These are phyloP conservation scores for Pleurotus sapidus DNA, from an alignment of 768 basidiomycete genomes.

Conservation along the genomic window DNA sequence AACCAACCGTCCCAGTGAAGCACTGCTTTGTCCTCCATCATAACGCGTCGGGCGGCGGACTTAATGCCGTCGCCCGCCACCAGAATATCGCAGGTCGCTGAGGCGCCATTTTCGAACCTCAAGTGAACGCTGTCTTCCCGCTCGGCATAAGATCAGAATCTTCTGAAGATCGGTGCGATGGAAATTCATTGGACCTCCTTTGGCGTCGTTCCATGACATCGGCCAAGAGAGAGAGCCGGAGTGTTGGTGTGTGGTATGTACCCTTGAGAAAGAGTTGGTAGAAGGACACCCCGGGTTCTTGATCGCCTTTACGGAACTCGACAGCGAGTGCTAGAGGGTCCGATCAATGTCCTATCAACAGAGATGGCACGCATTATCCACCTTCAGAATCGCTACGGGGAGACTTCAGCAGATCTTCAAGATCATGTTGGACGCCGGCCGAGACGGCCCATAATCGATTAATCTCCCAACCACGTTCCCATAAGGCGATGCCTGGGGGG, in stretches of 20 bases:
- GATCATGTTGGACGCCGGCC: conserved; percentile 14
- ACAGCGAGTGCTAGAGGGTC: conserved; percentile 21
- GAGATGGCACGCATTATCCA: too few relatives aligned
- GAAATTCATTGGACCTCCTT: conserved; percentile 21
- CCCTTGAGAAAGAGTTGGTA: conserved; percentile 21
- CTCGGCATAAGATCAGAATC: conserved; percentile 34
- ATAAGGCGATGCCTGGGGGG: conserved; percentile 26
- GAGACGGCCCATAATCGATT: conserved; percentile 17
- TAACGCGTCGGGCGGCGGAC: conserved; percentile 15
- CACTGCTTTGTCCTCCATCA: conserved; percentile 23
- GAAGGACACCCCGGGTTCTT: conserved; percentile 24
- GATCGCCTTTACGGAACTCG: conserved; percentile 28
- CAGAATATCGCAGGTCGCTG: conserved; percentile 29
- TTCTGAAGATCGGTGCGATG: conserved; percentile 46
- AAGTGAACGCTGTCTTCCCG: conserved; percentile 15
- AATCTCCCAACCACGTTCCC: conserved; percentile 24
- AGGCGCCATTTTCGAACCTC: conserved; percentile 22
- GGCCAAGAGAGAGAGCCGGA: too few relatives aligned
- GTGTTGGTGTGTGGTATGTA: too few relatives aligned
- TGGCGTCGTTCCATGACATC: too few relatives aligned
- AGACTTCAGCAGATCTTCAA: background rate
- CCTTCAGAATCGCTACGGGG: background rate
- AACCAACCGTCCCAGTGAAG: conserved; percentile 31
- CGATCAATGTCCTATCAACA: too few relatives aligned
- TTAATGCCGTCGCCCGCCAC: conserved; percentile 39